Conservation (phyloP, 2,329 filamentous ascomycete species). For the Penicillium occitanis region DNA sequence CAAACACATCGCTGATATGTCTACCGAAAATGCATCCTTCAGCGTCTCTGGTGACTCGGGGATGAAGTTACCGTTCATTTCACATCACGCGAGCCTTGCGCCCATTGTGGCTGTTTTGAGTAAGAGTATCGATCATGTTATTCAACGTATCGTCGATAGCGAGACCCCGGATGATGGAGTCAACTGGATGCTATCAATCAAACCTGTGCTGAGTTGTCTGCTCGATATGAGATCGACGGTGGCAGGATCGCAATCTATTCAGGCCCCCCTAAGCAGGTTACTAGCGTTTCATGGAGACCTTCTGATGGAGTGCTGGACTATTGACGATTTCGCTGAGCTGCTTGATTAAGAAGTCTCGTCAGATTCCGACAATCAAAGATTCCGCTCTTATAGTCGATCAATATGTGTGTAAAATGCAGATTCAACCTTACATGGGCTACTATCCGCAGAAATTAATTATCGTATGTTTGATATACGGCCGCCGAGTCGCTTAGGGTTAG, state of each 20-base stretch:
- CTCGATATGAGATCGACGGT: not conserved
- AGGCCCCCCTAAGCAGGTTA: not conserved
- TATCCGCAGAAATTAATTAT: not conserved
- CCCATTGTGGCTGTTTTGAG: conserved; percentile 6
- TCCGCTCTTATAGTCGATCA: not conserved
- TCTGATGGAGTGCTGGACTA: conserved; percentile 3
- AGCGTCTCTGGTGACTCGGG: not conserved
- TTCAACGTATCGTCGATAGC: not conserved
- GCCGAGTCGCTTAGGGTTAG: not conserved
- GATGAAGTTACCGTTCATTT: conserved; percentile 10
- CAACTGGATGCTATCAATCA: conserved; percentile 1
- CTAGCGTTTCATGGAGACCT: not conserved
- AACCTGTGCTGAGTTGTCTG: not conserved
- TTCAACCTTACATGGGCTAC: not conserved
- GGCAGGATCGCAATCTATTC: not conserved
- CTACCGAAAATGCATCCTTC: not conserved
- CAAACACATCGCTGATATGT: not conserved
- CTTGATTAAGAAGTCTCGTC: not conserved
- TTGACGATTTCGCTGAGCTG: not conserved
- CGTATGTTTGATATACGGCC: not conserved
- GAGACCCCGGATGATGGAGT: not conserved
- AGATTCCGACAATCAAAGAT: not conserved
- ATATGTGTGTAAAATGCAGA: not conserved
- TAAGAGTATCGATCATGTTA: not conserved
- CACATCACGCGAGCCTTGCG: conserved; percentile 9